A percentile compares a stretch with the other conserved stretches of the same genome.
phyloP scores from a whole-genome alignment of 148 eudicot genomes.

The Vaccinium darrowii region DNA sequence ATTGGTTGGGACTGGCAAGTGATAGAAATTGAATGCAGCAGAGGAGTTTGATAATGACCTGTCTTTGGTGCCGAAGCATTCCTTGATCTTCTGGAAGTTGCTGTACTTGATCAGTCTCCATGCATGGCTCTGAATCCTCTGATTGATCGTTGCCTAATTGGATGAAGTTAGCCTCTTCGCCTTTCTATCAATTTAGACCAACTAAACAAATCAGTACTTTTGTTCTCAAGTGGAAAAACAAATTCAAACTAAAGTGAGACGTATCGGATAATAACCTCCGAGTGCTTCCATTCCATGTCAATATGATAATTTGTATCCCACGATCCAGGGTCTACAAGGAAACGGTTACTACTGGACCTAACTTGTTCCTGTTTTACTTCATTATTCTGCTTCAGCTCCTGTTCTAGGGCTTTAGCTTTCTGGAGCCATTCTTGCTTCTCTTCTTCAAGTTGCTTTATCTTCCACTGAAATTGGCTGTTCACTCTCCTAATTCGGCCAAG shows the following conservation, averaged over 20 bases:
- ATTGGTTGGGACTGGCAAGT: neutral
- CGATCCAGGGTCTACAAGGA: slow-evolving; percentile 7
- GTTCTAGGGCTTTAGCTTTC: slow-evolving; percentile 36
- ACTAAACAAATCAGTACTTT: neutral
- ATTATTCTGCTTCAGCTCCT: slow-evolving; percentile 29
- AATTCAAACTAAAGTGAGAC: neutral
- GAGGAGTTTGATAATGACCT: neutral
- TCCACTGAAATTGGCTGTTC: slow-evolving; percentile 48
- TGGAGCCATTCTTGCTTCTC: slow-evolving; percentile 41
- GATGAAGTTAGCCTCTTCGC: neutral
- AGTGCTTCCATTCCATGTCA: slow-evolving; percentile 17
- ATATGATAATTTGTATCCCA: slow-evolving; percentile 2
- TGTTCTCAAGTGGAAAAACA: neutral
- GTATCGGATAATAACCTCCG: slow-evolving; percentile 30
- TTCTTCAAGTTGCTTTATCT: slow-evolving; percentile 47
- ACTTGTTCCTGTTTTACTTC: slow-evolving; percentile 18
- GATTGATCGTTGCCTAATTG: slow-evolving; percentile 4
- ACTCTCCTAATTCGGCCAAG: slow-evolving; percentile 43
- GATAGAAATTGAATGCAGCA: slow-evolving; percentile 4
- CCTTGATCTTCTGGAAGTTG: neutral
- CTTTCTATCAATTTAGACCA: slow-evolving; percentile 11
- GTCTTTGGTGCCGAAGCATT: neutral
- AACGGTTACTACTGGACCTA: slow-evolving; percentile 15
- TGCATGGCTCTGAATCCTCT: slow-evolving; percentile 6
- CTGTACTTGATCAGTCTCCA: slow-evolving; percentile 19